Evolutionary conservation across 2,329 filamentous ascomycete species (phyloP).

Genomic region (Arthrobotrys musiformis): DNA sequence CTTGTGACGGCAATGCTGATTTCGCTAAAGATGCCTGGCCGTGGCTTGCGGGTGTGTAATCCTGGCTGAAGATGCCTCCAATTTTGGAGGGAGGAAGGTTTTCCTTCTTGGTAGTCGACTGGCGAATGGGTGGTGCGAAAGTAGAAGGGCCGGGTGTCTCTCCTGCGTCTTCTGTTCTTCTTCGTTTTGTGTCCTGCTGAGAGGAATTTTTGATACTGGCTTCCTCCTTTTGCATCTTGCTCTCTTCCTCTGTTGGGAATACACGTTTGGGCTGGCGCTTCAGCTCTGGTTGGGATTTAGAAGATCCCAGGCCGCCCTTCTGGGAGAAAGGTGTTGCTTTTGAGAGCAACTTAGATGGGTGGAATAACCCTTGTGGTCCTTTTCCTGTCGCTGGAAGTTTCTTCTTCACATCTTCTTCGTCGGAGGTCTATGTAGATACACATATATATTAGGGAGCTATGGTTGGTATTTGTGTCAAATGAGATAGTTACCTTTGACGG

Average conservation of each 20-base stretch:
- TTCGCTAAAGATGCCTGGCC: conserved; percentile 29
- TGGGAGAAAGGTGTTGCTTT: conserved; percentile 29
- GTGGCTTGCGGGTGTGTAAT: conserved; percentile 38
- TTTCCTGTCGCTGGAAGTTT: conserved; percentile 66
- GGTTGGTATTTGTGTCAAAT: background rate
- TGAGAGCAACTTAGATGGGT: conserved; percentile 34
- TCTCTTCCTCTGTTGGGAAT: conserved; percentile 57
- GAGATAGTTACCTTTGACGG: conserved; percentile 21
- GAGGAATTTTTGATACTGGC: conserved; percentile 67
- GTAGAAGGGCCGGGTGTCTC: conserved; percentile 73
- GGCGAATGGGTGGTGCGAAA: conserved; percentile 85
- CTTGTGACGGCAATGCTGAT: conserved; percentile 38
- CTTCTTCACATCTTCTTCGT: conserved; percentile 73
- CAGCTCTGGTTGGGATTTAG: conserved; percentile 37
- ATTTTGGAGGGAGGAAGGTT: conserved; percentile 59
- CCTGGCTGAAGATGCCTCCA: conserved; percentile 51
- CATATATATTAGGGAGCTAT: conserved; percentile 62
- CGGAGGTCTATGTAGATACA: conserved; percentile 64
- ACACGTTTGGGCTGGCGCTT: conserved; percentile 57
- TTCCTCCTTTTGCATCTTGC: conserved; percentile 11
- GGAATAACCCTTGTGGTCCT: conserved; percentile 23
- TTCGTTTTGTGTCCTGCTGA: conserved; percentile 79
- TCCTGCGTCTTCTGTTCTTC: conserved; percentile 76
- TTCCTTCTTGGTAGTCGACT: conserved; percentile 71
- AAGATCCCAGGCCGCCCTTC: conserved; percentile 1